A percentile compares a stretch with the other conserved stretches of the same genome.
Conservation (phyloP, 805 yeast species). For the Blastobotrys robertii region DNA sequence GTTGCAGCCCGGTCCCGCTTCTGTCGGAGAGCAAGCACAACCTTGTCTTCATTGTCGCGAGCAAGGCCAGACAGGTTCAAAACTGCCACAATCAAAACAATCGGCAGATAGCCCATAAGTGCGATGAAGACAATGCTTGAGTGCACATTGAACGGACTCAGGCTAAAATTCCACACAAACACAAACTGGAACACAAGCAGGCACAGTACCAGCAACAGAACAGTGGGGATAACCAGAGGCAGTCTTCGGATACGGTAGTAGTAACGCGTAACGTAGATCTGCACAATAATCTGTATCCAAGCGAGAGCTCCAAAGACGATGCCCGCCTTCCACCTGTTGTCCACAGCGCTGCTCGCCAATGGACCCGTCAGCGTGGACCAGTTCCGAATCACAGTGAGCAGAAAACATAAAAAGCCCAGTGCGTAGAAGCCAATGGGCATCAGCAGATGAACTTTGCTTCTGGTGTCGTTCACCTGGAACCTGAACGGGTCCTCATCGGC, state of each 20-base stretch:
- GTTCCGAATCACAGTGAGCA: constrained; percentile 21
- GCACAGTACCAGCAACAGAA: constrained; percentile 8
- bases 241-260: constrained; percentile 16
- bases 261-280: constrained; percentile 13
- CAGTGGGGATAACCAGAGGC: constrained; percentile 13
- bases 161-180: constrained; percentile 7
- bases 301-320: constrained; percentile 18
- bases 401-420: constrained; percentile 17
- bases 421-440: constrained; percentile 20
- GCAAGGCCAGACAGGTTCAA: constrained; percentile 18
- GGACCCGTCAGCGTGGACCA: constrained; percentile 14
- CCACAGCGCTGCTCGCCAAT: constrained; percentile 6
- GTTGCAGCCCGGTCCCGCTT: constrained; percentile 10
- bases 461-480: constrained; percentile 13
- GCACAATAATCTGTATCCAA: constrained; percentile 12
- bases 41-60: constrained; percentile 19
- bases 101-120: constrained; percentile 20
- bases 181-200: constrained; percentile 15
- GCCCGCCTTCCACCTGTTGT: constrained; percentile 22
- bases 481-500: constrained; percentile 20
- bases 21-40: constrained; percentile 12
- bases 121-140: constrained; percentile 17
- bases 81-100: constrained; percentile 14
- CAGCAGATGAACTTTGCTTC: constrained; percentile 17
- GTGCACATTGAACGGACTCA: constrained; percentile 19